These are phyloP conservation scores for Oehlia diaphana DNA, from an alignment of 192 early-diverging fungal genomes.

Conservation along the genomic window DNA sequence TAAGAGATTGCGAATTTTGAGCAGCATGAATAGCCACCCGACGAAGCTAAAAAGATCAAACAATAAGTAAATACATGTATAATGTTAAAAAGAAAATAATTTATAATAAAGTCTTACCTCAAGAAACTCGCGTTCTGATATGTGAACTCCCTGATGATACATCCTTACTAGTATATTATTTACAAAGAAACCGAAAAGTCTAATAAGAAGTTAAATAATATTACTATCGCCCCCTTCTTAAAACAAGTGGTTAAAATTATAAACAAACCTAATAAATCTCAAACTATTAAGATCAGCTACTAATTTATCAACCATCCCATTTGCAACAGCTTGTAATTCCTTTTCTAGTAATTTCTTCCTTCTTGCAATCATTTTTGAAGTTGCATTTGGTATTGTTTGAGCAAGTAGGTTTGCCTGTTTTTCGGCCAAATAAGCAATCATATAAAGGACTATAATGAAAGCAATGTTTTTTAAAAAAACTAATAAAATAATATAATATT, in stretches of 20 bases:
- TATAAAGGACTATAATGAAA: constrained; percentile 22
- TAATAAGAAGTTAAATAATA: constrained; percentile 30
- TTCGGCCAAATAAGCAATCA: constrained; percentile 41
- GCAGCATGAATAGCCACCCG: constrained; percentile 54
- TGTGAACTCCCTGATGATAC: constrained; percentile 86
- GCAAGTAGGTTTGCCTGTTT: constrained; percentile 39
- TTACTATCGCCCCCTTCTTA: not conserved
- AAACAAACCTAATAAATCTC: constrained; percentile 57
- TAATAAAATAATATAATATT: not conserved
- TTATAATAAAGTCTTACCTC: constrained; percentile 49
- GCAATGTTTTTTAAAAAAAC: not conserved
- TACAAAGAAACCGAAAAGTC: constrained; percentile 69
- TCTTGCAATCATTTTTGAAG: constrained; percentile 34
- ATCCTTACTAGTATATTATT: constrained; percentile 75
- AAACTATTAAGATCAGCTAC: constrained; percentile 67
- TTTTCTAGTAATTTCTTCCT: constrained; percentile 40
- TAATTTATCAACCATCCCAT: constrained; percentile 53
- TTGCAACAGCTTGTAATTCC: constrained; percentile 57
- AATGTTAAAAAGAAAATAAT: not conserved
- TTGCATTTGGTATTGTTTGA: constrained; percentile 36
- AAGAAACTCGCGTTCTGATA: constrained; percentile 74
- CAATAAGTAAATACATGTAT: not conserved
- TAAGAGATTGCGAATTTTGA: constrained; percentile 69
- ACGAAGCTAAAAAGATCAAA: constrained; percentile 42
- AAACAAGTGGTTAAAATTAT: not conserved